These are phyloP conservation scores for Populus ilicifolia DNA, from an alignment of 345 rosid genomes.

Conservation along the genomic window DNA sequence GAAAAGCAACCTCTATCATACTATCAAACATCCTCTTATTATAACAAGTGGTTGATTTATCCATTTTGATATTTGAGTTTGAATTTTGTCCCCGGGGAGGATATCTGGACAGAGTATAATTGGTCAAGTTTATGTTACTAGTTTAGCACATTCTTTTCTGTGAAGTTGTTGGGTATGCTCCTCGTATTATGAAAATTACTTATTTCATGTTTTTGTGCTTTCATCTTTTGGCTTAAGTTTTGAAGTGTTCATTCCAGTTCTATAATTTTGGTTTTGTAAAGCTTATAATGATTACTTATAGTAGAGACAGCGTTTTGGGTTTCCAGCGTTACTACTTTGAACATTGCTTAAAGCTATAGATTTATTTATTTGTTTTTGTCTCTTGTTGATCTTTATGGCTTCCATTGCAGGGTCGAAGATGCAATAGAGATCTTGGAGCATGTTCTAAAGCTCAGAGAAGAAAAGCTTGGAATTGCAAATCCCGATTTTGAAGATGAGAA, in stretches of 20 bases:
- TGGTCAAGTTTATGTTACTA: neutral
- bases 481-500: slow-evolving; percentile 97
- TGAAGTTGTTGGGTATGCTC: neutral
- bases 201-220: neutral
- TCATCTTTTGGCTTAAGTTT: neutral
- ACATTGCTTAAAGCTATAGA: slow-evolving; percentile 1
- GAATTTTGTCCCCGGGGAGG: neutral
- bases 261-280: neutral
- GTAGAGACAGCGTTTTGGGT: neutral
- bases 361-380: neutral
- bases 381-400: neutral
- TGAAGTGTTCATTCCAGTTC: neutral
- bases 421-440: slow-evolving; percentile 92
- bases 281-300: neutral
- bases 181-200: neutral
- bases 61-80: neutral
- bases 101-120: neutral
- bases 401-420: slow-evolving; percentile 74
- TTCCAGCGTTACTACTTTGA: neutral
- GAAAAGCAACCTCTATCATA: too few species aligned
- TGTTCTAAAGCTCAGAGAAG: slow-evolving; percentile 88
- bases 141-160: neutral
- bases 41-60: neutral
- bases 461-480: slow-evolving; percentile 93
- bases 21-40: neutral